Conservation (phyloP, 1,284 basidiomycete genomes). For the Inonotus obliquus region DNA sequence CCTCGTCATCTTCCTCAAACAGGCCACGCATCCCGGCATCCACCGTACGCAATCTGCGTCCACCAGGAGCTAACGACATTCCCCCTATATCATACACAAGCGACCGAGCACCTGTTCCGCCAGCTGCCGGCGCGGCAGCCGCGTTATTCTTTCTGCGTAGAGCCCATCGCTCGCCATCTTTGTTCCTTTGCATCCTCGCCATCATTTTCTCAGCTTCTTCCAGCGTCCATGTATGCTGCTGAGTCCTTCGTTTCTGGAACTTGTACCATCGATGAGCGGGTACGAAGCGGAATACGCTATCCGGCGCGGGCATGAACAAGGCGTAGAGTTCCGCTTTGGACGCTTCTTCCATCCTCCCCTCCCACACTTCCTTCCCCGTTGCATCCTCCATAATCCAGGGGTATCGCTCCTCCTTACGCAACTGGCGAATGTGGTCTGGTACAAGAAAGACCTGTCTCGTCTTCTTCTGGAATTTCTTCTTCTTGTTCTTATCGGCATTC, state of each 20-base stretch:
- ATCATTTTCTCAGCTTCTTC: slow-evolving; percentile 72
- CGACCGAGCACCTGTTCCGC: slow-evolving; percentile 41
- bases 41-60: slow-evolving; percentile 55
- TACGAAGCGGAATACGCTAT: slow-evolving; percentile 79
- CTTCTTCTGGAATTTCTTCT: slow-evolving; percentile 82
- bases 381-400: slow-evolving; percentile 89
- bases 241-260: slow-evolving; percentile 66
- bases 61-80: slow-evolving; percentile 55
- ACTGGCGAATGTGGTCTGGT: slow-evolving; percentile 59
- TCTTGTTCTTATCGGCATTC: slow-evolving; percentile 45
- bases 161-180: slow-evolving; percentile 66
- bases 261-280: slow-evolving; percentile 87
- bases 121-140: slow-evolving; percentile 43
- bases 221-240: slow-evolving; percentile 63
- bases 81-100: slow-evolving; percentile 30
- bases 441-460: slow-evolving; percentile 78
- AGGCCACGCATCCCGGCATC: slow-evolving; percentile 56
- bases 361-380: slow-evolving; percentile 63
- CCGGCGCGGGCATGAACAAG: slow-evolving; percentile 63
- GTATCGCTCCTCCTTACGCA: slow-evolving; percentile 78
- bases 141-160: slow-evolving; percentile 53
- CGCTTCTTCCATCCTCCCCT: slow-evolving; percentile 75
- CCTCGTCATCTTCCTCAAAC: slow-evolving; percentile 69
- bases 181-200: slow-evolving; percentile 56
- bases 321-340: slow-evolving; percentile 45